Evolutionary conservation across 2,329 filamentous ascomycete species (phyloP), one percentile per base, ranked within the genome.

Genomic region (Alternaria triticina): DNA sequence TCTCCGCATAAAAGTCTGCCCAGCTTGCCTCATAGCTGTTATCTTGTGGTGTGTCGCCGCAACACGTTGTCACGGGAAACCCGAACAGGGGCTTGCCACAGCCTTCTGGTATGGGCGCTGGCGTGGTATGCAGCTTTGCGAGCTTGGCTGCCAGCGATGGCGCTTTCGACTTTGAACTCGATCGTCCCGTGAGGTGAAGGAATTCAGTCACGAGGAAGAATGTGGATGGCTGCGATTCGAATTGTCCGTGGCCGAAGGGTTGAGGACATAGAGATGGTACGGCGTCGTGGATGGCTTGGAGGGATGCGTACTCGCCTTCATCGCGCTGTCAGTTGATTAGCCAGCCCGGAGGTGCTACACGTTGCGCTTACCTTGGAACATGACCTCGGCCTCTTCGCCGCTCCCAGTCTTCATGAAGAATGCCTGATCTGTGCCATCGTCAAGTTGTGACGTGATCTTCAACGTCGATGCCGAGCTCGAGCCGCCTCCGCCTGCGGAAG

Each of bases 1-100:
- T 90, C 28, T 96, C 85, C 1, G 91, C 91, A 77, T 93, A 97
- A 74, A 98, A 97, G 0, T 93, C 89, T 1, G 91, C 88, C 95
- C 95, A 98, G 11, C 88, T 91, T 6, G 83, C 81, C 51, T 84
- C 86, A 82, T 87, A 97, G 0, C 82, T 82, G 75, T 97, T 98
- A 51, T 93, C 88, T 80, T 97, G 95, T 44, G 86, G 86, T 8
- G 93, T 96, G 49, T 92, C 88, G 3, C 94, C 94, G 79, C 95
- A 97, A 80, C 92, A 97, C 0, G 94, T 97, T 1, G 91, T 83
- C 0, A 91, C 90, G 0, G 92, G 91, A 74, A 97, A 97, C 3
- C 95, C 95, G 70, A 95, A 97, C 80, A 89, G 83, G 3, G 89
- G 88, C 40, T 75, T 83, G 1, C 85, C 80, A 67, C 87, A 84